Percentiles rank a stretch among this genome's conserved stretches.
Evolutionary conservation across 768 basidiomycete genomes (phyloP).

Genomic region (Rhodosporidiobolus odoratus): DNA sequence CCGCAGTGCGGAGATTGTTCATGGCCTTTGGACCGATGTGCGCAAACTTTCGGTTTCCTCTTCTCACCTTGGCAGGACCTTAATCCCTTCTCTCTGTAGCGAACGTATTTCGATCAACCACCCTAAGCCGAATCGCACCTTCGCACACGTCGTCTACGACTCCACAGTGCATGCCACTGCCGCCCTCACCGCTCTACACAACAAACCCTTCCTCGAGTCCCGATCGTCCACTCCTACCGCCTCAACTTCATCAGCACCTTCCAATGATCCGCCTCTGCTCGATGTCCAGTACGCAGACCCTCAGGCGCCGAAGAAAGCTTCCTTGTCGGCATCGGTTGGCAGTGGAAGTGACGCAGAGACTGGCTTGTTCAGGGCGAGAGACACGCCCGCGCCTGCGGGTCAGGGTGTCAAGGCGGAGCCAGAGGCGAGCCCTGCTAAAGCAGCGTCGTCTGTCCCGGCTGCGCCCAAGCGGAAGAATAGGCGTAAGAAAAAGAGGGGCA

Average conservation of each 20-base stretch:
- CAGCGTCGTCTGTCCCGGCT: neutral
- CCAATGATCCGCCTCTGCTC: neutral
- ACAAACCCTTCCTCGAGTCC: neutral
- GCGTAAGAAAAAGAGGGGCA: neutral
- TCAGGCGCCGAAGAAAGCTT: too few relatives aligned
- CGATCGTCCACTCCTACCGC: neutral
- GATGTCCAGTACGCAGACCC: neutral
- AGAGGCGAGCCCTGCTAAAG: neutral
- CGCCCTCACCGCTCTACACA: conserved; percentile 3
- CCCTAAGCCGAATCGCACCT: neutral
- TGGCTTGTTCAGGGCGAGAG: conserved; percentile 7
- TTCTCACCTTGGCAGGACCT: neutral
- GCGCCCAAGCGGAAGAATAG: neutral
- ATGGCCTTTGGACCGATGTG: neutral
- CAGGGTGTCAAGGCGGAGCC: conserved; percentile 8
- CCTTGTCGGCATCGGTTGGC: neutral
- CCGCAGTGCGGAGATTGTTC: neutral
- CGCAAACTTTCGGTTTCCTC: neutral
- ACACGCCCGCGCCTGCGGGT: conserved; percentile 8
- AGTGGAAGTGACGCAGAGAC: neutral
- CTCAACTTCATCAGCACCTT: neutral
- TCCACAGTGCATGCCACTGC: neutral
- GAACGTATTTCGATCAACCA: neutral
- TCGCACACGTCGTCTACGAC: neutral
- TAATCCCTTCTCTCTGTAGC: neutral